Evolutionary conservation across 1,139 yeast species (phyloP), one percentile per base, ranked within the genome.

Genomic region (Hyphopichia burtonii): DNA sequence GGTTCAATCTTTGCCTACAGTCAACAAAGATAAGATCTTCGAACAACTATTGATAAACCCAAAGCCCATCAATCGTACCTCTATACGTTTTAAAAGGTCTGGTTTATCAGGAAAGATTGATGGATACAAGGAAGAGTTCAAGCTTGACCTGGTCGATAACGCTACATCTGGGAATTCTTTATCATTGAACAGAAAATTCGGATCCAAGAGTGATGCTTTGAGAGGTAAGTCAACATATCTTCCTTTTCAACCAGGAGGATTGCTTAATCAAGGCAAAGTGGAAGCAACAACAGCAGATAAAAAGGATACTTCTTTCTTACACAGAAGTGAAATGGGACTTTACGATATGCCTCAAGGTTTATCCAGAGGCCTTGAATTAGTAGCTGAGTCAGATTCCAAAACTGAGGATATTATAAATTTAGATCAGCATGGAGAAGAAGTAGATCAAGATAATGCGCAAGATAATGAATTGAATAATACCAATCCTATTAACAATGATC

Each of bases 241-340:
- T 54, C 99, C 99, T 0, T 93, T 94, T 59, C 84, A 86, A 41
- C 99, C 99, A 0, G 98, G 99, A 50, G 98, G 98, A 2, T 60
- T 88, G 15, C 63, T 81, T 49, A 67, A 66, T 32, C 65, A 59
- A 38, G 49, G 55, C 12, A 53, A 54, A 27, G 37, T 38, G 23
- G 56, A 61, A 3, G 56, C 58, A 1, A 4, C 16, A 11, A 20
- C 17, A n/a, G 56, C 59, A 14, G 51, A 59, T 3, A 63, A 60
- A 14, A 68, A 65, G 34, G 59, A 64, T 41, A 59, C 75, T 0
- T 65, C 68, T 31, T 55, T 69, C 23, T 63, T 89, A 41, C 95
- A 86, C 54, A 75, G 84, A 54, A 93, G 86, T 55, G 70, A 69
- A 1, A 68, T 78, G 41, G 98, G 98, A 0, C 61, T 93, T 35